Percentiles rank a stretch among this genome's conserved stretches.
These are phyloP conservation scores for Phytophthora lateralis DNA, from an alignment of 352 stramenopile genomes.

Conservation along the genomic window DNA sequence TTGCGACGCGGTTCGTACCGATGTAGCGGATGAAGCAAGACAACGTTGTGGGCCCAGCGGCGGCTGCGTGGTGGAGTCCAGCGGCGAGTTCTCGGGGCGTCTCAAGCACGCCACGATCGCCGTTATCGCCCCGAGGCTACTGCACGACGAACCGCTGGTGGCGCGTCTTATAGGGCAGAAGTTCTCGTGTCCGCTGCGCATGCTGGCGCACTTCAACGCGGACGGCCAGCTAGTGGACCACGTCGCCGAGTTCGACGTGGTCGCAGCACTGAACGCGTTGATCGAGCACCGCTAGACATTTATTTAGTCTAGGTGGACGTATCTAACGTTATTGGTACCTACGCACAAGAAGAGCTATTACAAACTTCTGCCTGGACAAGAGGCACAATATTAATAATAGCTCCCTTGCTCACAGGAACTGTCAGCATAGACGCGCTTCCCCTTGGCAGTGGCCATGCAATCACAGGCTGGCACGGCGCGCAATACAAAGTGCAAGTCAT, in stretches of 20 bases:
- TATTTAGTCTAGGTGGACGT: too few species aligned
- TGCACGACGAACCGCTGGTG: constrained; percentile 7
- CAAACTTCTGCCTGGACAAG: too few species aligned
- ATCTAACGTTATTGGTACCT: too few species aligned
- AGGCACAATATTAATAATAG: too few species aligned
- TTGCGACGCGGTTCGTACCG: constrained; percentile 1
- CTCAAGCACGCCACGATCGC: constrained; percentile 19
- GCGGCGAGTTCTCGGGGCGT: constrained; percentile 13
- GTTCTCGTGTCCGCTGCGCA: constrained; percentile 20
- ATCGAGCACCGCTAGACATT: not conserved
- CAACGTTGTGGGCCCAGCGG: not conserved
- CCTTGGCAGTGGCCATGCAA: constrained; percentile 1
- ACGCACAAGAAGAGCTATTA: not conserved
- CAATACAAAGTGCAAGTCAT: constrained; percentile 10
- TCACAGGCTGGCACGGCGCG: constrained; percentile 15
- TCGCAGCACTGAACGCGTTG: constrained; percentile 19
- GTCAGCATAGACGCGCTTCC: constrained; percentile 15
- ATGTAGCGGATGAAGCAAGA: constrained; percentile 1
- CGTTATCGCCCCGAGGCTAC: constrained; percentile 4
- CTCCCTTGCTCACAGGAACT: too few species aligned
- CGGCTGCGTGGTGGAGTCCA: constrained; percentile 25
- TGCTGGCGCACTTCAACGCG: constrained; percentile 35
- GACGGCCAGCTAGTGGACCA: constrained; percentile 26
- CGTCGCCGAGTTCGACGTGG: constrained; percentile 32
- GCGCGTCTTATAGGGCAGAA: constrained; percentile 8